A percentile compares a stretch with the other conserved stretches of the same genome.
Evolutionary conservation across 2,329 filamentous ascomycete species (phyloP).

Genomic region (Diaporthe australafricana): DNA sequence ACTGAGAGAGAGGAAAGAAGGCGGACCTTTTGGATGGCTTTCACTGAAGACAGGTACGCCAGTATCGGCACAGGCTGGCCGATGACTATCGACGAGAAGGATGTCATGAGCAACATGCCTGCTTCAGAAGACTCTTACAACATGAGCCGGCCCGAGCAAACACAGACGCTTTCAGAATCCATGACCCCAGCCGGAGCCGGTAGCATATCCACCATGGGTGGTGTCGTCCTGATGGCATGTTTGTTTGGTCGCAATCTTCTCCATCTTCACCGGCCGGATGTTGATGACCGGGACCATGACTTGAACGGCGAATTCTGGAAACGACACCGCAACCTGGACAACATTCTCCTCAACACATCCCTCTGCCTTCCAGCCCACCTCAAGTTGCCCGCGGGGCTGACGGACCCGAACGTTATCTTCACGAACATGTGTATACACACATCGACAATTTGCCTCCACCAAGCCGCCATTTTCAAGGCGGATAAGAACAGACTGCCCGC

Average conservation of each 20-base stretch:
- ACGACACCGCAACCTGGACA: conserved; percentile 88
- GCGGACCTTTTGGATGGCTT: conserved; percentile 95
- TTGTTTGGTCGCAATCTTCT: conserved; percentile 91
- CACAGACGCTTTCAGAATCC: conserved; percentile 76
- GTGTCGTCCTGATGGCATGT: conserved; percentile 86
- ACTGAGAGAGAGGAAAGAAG: conserved; percentile 92
- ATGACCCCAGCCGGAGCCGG: conserved; percentile 78
- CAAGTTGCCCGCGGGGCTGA: conserved; percentile 80
- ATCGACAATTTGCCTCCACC: conserved; percentile 96
- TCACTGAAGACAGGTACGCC: conserved; percentile 89
- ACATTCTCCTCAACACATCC: conserved; percentile 87
- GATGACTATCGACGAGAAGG: conserved; percentile 90
- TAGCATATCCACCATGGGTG: conserved; percentile 81
- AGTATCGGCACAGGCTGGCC: conserved; percentile 98
- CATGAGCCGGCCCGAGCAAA: conserved; percentile 79
- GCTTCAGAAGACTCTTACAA: conserved; percentile 87
- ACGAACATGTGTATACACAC: conserved; percentile 98
- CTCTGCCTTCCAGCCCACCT: conserved; percentile 84
- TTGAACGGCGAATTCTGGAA: conserved; percentile 97
- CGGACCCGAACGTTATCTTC: conserved; percentile 88
- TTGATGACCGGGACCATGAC: conserved; percentile 85
- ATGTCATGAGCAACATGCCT: conserved; percentile 89
- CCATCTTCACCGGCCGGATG: conserved; percentile 88
- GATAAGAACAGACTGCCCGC: conserved; percentile 85
- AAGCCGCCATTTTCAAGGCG: conserved; percentile 97